Conservation (phyloP, 495 filamentous ascomycete species). For the Evernia prunastri region DNA sequence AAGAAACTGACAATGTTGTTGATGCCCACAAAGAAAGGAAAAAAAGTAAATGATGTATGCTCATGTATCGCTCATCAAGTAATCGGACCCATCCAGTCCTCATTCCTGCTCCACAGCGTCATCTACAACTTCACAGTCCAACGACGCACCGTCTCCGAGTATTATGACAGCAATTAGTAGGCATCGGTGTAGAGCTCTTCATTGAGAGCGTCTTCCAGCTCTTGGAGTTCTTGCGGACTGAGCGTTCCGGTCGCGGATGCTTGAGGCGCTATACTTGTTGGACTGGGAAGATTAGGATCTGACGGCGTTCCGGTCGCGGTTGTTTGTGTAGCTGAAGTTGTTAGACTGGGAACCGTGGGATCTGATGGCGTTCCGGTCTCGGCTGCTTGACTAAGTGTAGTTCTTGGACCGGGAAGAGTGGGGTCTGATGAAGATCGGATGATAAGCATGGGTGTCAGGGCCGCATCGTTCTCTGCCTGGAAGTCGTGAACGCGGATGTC, state of each 20-base stretch:
- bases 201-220: neutral
- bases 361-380: too few relatives aligned
- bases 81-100: too few relatives aligned
- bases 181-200: neutral
- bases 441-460: too few relatives aligned
- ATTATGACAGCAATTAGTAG: neutral
- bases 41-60: too few relatives aligned
- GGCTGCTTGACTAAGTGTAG: too few relatives aligned
- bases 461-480: neutral
- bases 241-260: too few relatives aligned
- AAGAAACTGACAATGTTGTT: neutral
- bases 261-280: too few relatives aligned
- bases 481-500: neutral
- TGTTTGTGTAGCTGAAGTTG: neutral
- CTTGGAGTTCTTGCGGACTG: too few relatives aligned
- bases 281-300: neutral
- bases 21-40: neutral
- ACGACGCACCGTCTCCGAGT: neutral
- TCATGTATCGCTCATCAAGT: too few relatives aligned
- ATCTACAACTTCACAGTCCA: neutral
- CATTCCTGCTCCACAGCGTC: neutral
- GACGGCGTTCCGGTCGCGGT: neutral
- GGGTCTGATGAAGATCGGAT: neutral
- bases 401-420: neutral
- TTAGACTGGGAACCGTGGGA: too few relatives aligned